Evolutionary conservation across 1,284 basidiomycete species (phyloP), one percentile per base, ranked within the genome.

Genomic region (Rhodotorula sp.): DNA sequence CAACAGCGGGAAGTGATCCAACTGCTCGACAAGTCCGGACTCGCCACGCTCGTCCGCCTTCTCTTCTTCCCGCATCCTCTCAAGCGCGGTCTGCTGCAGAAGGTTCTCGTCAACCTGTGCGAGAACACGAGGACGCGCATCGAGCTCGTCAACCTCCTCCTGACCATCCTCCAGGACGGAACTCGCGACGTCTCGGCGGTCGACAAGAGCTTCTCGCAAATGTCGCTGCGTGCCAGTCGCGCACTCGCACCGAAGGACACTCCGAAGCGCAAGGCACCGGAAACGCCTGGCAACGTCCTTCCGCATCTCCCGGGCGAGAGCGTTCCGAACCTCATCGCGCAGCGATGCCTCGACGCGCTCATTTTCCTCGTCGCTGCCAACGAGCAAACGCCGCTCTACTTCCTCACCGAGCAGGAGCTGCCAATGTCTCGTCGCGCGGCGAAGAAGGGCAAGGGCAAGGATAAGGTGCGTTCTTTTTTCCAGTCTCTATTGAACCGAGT

Each of bases 21-120:
- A 79, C 86, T 99, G 5, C 86, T 99, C 50, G 97, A 99, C 81
- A 95, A 93, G 79, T 82, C 87, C 26, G 93, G 94, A 10, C 87
- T 99, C 61, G 91, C 95, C 1, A 89, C 92, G 31, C 87, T 99
- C 12, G 88, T 98, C 48, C 89, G 95, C 48, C 86, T 99, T 14
- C 87, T 99, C 28, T 99, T 98, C 86, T 97, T 95, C 86, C 97
- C 95, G 10, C 91, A 97, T 77, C 89, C 94, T 55, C 84, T 93
- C 72, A 89, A 89, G 81, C 92, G 93, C 83, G 90, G 87, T 54
- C 84, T 90, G 31, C 85, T 99, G 28, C 91, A 93, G 82, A 91
- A 91, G 80, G 90, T 98, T 3, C 87, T 99, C 43, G 89, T 92
- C 74, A 95, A 99, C 80, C 85, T 99, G 7, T 98, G 94, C 81